Evolutionary conservation across 805 yeast genomes (phyloP), one percentile per base, ranked within the genome.

Genomic region (Pichia thaimueangensis): DNA sequence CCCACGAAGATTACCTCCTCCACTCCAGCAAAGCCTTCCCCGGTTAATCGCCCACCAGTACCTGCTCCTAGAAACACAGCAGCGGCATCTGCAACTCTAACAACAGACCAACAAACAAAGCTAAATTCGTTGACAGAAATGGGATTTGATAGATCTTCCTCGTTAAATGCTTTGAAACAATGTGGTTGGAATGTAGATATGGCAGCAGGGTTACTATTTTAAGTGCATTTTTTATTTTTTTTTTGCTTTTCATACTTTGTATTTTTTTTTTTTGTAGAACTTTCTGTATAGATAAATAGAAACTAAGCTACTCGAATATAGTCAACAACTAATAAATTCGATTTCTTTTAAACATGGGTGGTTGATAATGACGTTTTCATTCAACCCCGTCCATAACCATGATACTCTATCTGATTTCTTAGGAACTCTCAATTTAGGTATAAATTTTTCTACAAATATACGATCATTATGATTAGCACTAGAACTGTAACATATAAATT

Each of bases 381-480:
- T 74, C 57, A 81, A 62, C 0, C 86, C 86, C 23, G 60, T 69
- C 85, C 86, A 81, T 24, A 80, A 63, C 86, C 86, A 80, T 16
- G 67, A 70, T 4, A 73, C 83, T 40, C 73, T 69, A 32, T 66
- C 60, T 12, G 65, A 37, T 8, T 37, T 25, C 7, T 42, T 42
- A 1, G 78, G 75, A n/a, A 84, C 63, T 32, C 67, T 70, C 15
- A 86, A 69, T 47, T 74, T 80, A 0, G 86, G 84, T 42, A 73
- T 68, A 59, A 86, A 91, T 12, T 78, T 78, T 49, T 88, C 96
- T 20, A 91, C 86, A 56, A 91, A 93, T 36, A 69, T 70, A 45
- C 95, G 69, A 58, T 91, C 97, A 49, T 85, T 83, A 33, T 86
- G 76, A 34, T 88, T 88, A 25, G 86, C 78, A 40, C 81, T 80